Evolutionary conservation across 768 basidiomycete species (phyloP).

Genomic region (Cystobasidium tubakii): DNA sequence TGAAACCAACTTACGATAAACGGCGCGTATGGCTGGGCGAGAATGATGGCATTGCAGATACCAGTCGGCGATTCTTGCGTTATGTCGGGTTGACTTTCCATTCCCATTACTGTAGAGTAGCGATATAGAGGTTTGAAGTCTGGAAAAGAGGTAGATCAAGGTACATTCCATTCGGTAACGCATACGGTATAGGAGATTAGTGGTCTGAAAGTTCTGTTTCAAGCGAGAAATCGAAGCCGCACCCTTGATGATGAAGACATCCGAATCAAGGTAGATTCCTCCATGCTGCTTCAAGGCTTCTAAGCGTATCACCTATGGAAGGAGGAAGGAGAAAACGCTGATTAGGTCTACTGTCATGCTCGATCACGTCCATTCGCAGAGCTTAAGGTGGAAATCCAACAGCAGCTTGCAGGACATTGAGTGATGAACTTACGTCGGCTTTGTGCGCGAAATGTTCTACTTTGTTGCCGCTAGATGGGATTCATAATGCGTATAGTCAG

Average conservation of each 20-base stretch:
- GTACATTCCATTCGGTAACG: not conserved
- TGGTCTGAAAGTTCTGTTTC: not conserved
- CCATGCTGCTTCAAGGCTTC: constrained; percentile 43
- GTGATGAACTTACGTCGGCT: constrained; percentile 40
- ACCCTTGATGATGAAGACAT: constrained; percentile 42
- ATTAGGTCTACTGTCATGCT: not conserved
- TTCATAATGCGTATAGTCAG: too few species aligned
- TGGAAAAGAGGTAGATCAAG: not conserved
- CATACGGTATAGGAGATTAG: not conserved
- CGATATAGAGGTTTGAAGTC: constrained; percentile 43
- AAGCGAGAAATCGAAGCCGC: not conserved
- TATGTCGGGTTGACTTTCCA: constrained; percentile 41
- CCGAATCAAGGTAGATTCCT: constrained; percentile 43
- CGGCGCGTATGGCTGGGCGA: constrained; percentile 40
- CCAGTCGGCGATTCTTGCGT: constrained; percentile 37
- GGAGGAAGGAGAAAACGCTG: not conserved
- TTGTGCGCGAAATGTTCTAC: constrained; percentile 45
- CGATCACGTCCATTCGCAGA: not conserved
- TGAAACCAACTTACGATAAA: constrained; percentile 38
- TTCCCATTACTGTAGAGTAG: constrained; percentile 41
- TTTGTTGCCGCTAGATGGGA: constrained; percentile 26
- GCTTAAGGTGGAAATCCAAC: not conserved
- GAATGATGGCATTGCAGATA: constrained; percentile 45
- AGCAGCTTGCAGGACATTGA: not conserved
- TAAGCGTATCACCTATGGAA: constrained; percentile 34